Base-by-base conservation (phyloP, 495 filamentous ascomycete species). In the Podospora didyma region DNA sequence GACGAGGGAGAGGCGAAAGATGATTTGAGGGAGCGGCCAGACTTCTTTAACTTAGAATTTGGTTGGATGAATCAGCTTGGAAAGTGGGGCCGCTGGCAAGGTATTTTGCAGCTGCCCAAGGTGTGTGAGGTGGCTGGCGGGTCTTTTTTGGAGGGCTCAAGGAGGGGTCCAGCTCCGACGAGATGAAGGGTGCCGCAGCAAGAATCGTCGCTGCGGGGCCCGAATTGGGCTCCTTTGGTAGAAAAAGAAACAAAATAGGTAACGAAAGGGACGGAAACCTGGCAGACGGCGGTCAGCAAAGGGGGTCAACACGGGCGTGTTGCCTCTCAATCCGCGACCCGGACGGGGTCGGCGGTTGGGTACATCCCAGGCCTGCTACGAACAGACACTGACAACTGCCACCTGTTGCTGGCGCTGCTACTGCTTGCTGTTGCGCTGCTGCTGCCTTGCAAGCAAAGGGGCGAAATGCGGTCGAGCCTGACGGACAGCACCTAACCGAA, bases 11-110 rank as follows among this genome's bases (percentile, higher is more conserved):
- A 56, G 55, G 55, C 63, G 65, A 69, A 66, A 61, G 63, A 62
- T 73, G 71, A 73, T 73, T 73, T 73, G 71, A 72, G 71, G 68
- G 69, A 51, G 63, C 65, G 59, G 49, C 37, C 63, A 56, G 66
- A 64, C 42, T 62, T 63, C 68, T 71, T 71, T 69, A 71, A 70
- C 69, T 58, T 54, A 58, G 41, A 58, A 58, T 71, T 65, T 74
- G 71, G 71, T 71, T 74, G 70, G 71, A 69, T 73, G 71, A 73
- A 64, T 71, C 68, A 74, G 68, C 69, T 60, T 16, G 50, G 50
- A 17, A 24, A 63, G 61, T 66, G 65, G 64, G 61, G 56, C 66
- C 51, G 14, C 11, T 53, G 26, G 42, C 37, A 34, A 39, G 53
- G 49, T 28, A 24, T 37, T 39, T 23, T 37, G 16, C 49, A 14